Base-by-base conservation (phyloP, 1,284 basidiomycete genomes). In the Trametes hirsuta region DNA sequence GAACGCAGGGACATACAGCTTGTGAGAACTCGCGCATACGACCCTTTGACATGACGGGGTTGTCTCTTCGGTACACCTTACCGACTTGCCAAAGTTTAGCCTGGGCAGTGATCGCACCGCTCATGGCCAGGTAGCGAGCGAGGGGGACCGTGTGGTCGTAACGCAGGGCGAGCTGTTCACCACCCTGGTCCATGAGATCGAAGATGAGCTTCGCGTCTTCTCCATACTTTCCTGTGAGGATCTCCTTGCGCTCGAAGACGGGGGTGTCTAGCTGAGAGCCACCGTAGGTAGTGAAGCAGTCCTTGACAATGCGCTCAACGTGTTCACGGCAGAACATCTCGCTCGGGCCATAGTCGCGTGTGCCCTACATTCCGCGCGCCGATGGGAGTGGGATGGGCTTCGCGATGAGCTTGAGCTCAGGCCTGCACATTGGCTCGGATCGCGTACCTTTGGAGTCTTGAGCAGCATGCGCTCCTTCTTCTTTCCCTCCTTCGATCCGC, bases 11-110 rank as follows among this genome's bases (percentile, higher is more conserved):
- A 81, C 88, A 70, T 68, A 96, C 94, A 66, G 97, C 98, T 78
- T 99, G 97, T 73, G 94, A 96, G 74, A 99, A 99, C 79, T 99
- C 97, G 64, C 97, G 85, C 95, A 99, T 98, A 40, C 97, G 84
- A 4, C 97, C 97, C 78, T 99, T 99, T 54, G 90, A 91, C 92
- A 99, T 96, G 60, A 97, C 96, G 1, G 97, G 97, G 71, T 93
- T 96, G 76, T 99, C 97, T 72, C 97, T 80, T 64, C 97, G 82
- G 77, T 99, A 99, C 24, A 99, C 97, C 77, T 99, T 99, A 34
- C 95, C 96, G 55, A 99, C 91, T 77, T 99, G 97, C 87, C 96
- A 99, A 37, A 98, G 77, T 78, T 98, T 98, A 61, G 81, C 79
- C 67, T 87, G 86, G 8, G 82, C 79, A 65, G 84, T 85, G 56